A percentile compares a stretch with the other conserved stretches of the same genome.
These are phyloP conservation scores for Cicer arietinum DNA, from an alignment of 306 rosid species.

Conservation along the genomic window DNA sequence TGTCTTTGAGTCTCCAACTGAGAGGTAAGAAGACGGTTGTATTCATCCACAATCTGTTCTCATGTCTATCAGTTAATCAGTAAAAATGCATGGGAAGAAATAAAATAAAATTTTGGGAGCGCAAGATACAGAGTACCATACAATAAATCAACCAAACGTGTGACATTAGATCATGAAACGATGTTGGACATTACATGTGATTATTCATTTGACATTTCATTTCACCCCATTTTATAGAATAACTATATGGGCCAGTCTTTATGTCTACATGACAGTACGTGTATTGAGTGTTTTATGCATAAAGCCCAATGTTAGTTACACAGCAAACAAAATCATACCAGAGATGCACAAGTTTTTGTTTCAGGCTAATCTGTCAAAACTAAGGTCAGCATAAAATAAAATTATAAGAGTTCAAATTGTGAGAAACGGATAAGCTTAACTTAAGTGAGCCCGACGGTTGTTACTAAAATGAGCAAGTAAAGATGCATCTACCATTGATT, in stretches of 20 bases:
- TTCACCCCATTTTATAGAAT: conserved; percentile 26
- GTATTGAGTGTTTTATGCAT: conserved; percentile 1
- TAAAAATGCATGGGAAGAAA: conserved; percentile 30
- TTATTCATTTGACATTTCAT: conserved; percentile 4
- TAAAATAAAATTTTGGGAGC: conserved; percentile 1
- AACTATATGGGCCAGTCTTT: neutral
- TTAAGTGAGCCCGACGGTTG: neutral
- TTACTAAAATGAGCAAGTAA: conserved; percentile 13
- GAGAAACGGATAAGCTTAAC: conserved; percentile 35
- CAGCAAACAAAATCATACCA: conserved; percentile 20
- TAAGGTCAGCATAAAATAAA: conserved; percentile 20
- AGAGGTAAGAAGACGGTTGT: conserved; percentile 85
- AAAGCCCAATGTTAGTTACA: conserved; percentile 12
- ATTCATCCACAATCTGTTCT: conserved; percentile 86
- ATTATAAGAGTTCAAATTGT: conserved; percentile 18
- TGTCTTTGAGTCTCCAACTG: conserved; percentile 94
- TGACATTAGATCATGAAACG: conserved; percentile 16
- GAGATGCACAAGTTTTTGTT: conserved; percentile 2
- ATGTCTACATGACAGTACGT: conserved; percentile 13
- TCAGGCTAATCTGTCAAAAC: conserved; percentile 34
- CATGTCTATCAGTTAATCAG: conserved; percentile 48
- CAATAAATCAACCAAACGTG: conserved; percentile 2
- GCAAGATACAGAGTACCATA: conserved; percentile 29
- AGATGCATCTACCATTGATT: neutral
- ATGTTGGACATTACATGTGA: neutral